Evolutionary conservation across 1,284 basidiomycete species (phyloP).

Genomic region (Moniliophthora roreri): DNA sequence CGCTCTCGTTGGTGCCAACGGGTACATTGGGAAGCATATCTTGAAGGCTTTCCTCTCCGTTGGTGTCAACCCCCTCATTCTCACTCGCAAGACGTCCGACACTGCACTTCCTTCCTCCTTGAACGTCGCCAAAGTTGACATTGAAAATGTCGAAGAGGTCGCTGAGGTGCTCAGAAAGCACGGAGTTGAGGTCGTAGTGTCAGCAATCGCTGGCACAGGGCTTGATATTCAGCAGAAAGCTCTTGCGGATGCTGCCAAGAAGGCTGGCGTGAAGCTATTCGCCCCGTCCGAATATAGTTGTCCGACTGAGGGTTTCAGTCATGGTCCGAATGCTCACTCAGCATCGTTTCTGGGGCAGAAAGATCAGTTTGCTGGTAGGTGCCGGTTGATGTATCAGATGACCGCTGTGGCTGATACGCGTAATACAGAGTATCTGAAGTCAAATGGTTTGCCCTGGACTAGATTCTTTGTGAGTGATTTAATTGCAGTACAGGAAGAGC

Average conservation of each 20-base stretch:
- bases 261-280: conserved; percentile 6
- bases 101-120: neutral
- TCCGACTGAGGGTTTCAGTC: conserved; percentile 6
- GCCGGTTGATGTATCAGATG: neutral
- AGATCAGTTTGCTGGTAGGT: conserved; percentile 14
- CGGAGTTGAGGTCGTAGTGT: neutral
- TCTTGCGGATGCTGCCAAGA: neutral
- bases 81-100: conserved; percentile 3
- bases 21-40: neutral
- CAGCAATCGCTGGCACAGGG: neutral
- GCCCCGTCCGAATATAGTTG: neutral
- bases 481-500: neutral
- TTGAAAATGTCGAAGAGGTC: neutral
- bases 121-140: neutral
- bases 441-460: neutral
- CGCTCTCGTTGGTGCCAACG: neutral
- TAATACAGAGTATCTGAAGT: conserved; percentile 2
- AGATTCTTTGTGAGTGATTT: conserved; percentile 1
- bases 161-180: neutral
- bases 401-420: neutral
- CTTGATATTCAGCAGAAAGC: neutral
- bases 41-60: neutral
- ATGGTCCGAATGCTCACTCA: conserved; percentile 8
- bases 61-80: neutral
- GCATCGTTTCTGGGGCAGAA: conserved; percentile 11